These are phyloP conservation scores for Eustoma russellianum DNA, from an alignment of 257 asterid species.

Conservation along the genomic window DNA sequence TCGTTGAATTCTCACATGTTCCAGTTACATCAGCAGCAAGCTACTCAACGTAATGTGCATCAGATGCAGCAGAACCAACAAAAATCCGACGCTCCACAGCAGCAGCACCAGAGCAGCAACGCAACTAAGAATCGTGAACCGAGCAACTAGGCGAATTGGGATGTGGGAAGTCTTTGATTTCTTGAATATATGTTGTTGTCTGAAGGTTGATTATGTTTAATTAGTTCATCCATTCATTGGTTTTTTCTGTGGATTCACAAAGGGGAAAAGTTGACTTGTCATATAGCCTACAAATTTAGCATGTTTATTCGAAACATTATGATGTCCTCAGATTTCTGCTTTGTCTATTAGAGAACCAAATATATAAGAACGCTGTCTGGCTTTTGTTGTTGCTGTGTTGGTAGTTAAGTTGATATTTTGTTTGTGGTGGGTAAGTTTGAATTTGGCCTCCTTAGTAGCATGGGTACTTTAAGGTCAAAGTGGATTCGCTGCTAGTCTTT, in stretches of 20 bases:
- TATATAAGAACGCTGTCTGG: too few relatives aligned
- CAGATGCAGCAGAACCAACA: constrained; percentile 28
- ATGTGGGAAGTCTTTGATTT: neutral
- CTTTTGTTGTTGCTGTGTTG: too few relatives aligned
- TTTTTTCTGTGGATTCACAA: constrained; percentile 11
- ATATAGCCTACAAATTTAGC: neutral
- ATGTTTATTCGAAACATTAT: constrained; percentile 3
- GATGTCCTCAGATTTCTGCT: too few relatives aligned
- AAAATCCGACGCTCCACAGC: constrained; percentile 15
- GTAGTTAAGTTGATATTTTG: too few relatives aligned
- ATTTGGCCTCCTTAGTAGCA: too few relatives aligned
- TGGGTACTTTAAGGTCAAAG: too few relatives aligned
- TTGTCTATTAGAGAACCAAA: too few relatives aligned
- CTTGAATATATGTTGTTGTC: neutral
- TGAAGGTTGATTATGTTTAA: constrained; percentile 1
- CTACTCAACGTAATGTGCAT: constrained; percentile 26
- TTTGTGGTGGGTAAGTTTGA: too few relatives aligned
- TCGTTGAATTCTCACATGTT: constrained; percentile 38
- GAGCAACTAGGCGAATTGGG: constrained; percentile 15
- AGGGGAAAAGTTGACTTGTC: neutral
- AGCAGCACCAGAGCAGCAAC: constrained; percentile 25
- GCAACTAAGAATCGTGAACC: constrained; percentile 20
- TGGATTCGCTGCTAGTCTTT: too few relatives aligned
- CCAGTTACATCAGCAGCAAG: constrained; percentile 35
- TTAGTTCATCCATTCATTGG: constrained; percentile 36